Evolutionary conservation across 164 flowering plant genomes (phyloP).

Genomic region (Annona squamosa): DNA sequence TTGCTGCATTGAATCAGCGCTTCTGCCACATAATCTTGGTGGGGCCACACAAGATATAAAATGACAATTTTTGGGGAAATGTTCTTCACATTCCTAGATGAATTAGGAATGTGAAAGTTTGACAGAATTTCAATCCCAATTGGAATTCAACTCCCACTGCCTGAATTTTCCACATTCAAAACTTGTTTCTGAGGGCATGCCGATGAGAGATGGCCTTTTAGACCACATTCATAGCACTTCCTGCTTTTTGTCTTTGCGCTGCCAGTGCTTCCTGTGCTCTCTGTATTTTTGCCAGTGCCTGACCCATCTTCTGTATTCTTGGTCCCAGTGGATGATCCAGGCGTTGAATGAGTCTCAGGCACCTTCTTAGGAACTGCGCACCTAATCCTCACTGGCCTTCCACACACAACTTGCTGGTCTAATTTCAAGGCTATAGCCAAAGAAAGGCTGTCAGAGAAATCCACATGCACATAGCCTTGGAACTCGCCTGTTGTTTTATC

Average conservation of each 20-base stretch:
- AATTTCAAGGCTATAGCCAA: slow-evolving; percentile 55
- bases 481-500: slow-evolving; percentile 84
- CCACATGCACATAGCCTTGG: slow-evolving; percentile 87
- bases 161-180: slow-evolving; percentile 12
- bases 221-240: slow-evolving; percentile 76
- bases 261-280: slow-evolving; percentile 6
- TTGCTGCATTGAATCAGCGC: background rate
- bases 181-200: slow-evolving; percentile 59
- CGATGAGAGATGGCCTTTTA: slow-evolving; percentile 67
- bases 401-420: slow-evolving; percentile 63
- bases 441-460: slow-evolving; percentile 64
- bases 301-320: slow-evolving; percentile 10
- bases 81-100: background rate
- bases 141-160: background rate
- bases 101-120: background rate
- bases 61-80: background rate
- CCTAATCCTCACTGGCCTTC: slow-evolving; percentile 71
- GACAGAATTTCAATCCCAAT: background rate
- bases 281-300: slow-evolving; percentile 17
- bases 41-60: background rate
- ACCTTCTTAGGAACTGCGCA: slow-evolving; percentile 75
- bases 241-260: slow-evolving; percentile 55
- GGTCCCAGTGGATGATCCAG: slow-evolving; percentile 2
- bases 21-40: background rate
- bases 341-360: slow-evolving; percentile 9